Base-by-base conservation (phyloP, 176 grass and related monocot genomes). In the Otatea glauca region DNA sequence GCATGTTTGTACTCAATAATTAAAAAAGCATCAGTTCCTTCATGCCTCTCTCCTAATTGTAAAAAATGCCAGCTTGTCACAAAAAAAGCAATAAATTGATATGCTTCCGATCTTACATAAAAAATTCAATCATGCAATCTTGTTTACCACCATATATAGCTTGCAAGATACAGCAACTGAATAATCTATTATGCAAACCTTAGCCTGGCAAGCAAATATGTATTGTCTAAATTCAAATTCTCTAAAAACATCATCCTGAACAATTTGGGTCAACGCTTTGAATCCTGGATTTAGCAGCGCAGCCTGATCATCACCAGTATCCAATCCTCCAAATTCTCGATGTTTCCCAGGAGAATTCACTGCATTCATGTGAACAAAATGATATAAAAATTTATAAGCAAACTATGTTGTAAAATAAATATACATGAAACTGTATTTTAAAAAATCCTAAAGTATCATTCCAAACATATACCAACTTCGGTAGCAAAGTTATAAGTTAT, bases 161-260 rank as follows among this genome's bases (percentile, higher is more conserved):
- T 83, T 83, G 39, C 81, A 83, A 73, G 56, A 58, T 1, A 69
- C 4, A 79, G 6, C n/a, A 65, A 27, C 6, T 34, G 24, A 85
- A 86, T 15, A 50, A 80, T 86, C 54, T 54, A 54, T 69, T 44
- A 84, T 72, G 61, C 51, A 75, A 43, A 99, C 96, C 96, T 99
- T 96, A 77, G 89, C 80, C 84, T 99, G 96, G 87, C 96, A 96
- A 69, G 96, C 93, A 94, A 96, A 99, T 91, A 96, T 91, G 88
- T 99, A 99, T 61, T 99, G 96, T 55, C 96, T 90, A 80, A 99
- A 99, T 42, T 99, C 96, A 88, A 99, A 99, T 87, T 99, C 96
- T 89, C 96, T 92, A 71, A 99, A 94, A 32, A 88, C 67, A 58
- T 99, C 96, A 64, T 99, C 93, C 77, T 99, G 93, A 56, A 96